Evolutionary conservation across 2,329 filamentous ascomycete genomes (phyloP), one percentile per base, ranked within the genome.

Genomic region (Fusarium nodosum): DNA sequence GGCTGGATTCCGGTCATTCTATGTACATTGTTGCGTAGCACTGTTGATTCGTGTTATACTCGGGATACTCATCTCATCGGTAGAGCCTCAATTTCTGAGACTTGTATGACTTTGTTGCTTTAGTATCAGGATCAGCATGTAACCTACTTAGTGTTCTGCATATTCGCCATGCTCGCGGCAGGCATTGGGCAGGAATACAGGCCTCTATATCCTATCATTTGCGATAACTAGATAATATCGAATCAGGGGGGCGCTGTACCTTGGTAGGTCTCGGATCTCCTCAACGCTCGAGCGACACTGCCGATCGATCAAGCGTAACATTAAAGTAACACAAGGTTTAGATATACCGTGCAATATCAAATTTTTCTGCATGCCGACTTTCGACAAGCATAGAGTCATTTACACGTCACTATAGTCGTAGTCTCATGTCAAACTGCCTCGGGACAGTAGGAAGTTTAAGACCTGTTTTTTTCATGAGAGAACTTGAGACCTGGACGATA

Each of bases 201-300:
- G 26, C 12, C 55, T 38, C 42, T 52, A 20, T 26, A n/a, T 34
- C 28, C 45, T 66, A 44, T 66, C 61, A 56, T 61, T 66, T 66
- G 50, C 56, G 67, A 69, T 24, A 33, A 31, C 9, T 13, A 48
- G 47, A 65, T 60, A 36, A 54, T 54, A 55, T 55, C 59, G 45
- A 41, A 64, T 48, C 44, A 64, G 30, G 33, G 18, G 13, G 39
- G 26, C 20, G 45, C 30, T 34, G 34, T 47, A 30, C 30, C 36
- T 47, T 63, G 26, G 42, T 42, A 63, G 42, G 58, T 44, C 42
- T 44, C 48, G 34, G 28, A 48, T 63, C 48, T 53, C 41, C 33
- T 48, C 24, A 41, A 38, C 12, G 45, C 56, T 45, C 44, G 52
- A 53, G 38, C 24, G 20, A 26, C 24, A 18, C 18, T 56, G 36